These are phyloP conservation scores for Apiotrichum brassicae DNA, from an alignment of 1,284 basidiomycete genomes.

Conservation along the genomic window DNA sequence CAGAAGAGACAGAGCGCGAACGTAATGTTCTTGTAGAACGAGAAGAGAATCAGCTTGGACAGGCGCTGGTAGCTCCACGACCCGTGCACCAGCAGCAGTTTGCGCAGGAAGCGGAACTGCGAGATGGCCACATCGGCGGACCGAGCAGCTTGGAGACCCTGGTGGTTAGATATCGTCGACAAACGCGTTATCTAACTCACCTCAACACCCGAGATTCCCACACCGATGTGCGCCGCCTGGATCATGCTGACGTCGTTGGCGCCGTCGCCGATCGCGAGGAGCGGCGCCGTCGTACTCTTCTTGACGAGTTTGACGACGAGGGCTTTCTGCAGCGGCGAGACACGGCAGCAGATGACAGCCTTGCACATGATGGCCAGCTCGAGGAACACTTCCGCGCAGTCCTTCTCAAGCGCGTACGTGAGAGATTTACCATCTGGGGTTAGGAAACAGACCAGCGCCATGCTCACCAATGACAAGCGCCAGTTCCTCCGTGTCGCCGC, in stretches of 20 bases:
- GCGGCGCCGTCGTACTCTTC: slow-evolving; percentile 83
- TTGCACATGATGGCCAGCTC: slow-evolving; percentile 98
- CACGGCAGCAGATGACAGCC: slow-evolving; percentile 53
- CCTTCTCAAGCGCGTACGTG: slow-evolving; percentile 86
- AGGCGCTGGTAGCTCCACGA: slow-evolving; percentile 96
- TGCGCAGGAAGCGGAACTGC: slow-evolving; percentile 95
- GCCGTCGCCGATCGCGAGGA: slow-evolving; percentile 79
- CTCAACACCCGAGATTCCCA: slow-evolving; percentile 97
- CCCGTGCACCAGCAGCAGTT: slow-evolving; percentile 92
- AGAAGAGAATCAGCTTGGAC: slow-evolving; percentile 91
- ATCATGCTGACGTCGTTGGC: slow-evolving; percentile 60
- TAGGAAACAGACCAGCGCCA: too few species aligned
- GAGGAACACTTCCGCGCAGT: slow-evolving; percentile 78
- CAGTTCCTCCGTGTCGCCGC: slow-evolving; percentile 88
- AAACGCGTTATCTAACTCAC: not conserved
- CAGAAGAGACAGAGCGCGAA: slow-evolving; percentile 98
- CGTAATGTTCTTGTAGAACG: slow-evolving; percentile 95
- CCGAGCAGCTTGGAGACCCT: slow-evolving; percentile 91
- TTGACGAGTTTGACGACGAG: slow-evolving; percentile 98
- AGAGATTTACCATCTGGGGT: slow-evolving; percentile 96
- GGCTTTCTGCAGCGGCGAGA: slow-evolving; percentile 96
- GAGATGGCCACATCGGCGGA: slow-evolving; percentile 96
- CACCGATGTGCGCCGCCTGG: slow-evolving; percentile 63
- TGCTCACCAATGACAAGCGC: slow-evolving; percentile 82
- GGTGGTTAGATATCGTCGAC: not conserved